phyloP scores from a whole-genome alignment of 2,329 filamentous ascomycete genomes.

The Anisogramma anomala region DNA sequence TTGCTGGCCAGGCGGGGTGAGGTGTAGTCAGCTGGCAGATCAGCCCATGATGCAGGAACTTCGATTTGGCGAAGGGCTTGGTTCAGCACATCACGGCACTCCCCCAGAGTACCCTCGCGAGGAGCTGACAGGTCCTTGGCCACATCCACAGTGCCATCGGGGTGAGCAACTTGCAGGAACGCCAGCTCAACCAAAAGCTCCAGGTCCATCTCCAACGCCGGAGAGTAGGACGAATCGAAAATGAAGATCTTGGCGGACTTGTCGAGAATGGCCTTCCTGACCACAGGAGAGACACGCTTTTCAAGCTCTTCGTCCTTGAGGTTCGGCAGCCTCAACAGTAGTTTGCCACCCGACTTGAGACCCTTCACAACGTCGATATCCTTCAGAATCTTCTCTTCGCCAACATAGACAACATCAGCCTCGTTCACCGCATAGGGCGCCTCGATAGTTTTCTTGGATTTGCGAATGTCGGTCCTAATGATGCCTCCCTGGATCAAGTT shows the following conservation, averaged over 20 bases:
- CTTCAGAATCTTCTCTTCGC: slow-evolving; percentile 67
- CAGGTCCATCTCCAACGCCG: slow-evolving; percentile 54
- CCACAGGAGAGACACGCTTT: slow-evolving; percentile 62
- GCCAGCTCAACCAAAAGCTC: slow-evolving; percentile 64
- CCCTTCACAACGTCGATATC: slow-evolving; percentile 63
- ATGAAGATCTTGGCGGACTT: slow-evolving; percentile 63
- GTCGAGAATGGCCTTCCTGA: slow-evolving; percentile 60
- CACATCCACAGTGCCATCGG: slow-evolving; percentile 50
- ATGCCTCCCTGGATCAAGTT: slow-evolving; percentile 64
- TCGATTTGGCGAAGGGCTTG: slow-evolving; percentile 62
- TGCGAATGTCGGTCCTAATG: slow-evolving; percentile 73
- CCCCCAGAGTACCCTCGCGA: slow-evolving; percentile 39
- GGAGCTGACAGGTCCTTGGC: slow-evolving; percentile 52
- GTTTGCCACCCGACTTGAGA: slow-evolving; percentile 56
- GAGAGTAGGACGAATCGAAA: slow-evolving; percentile 58
- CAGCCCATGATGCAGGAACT: slow-evolving; percentile 69
- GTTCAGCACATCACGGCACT: slow-evolving; percentile 56
- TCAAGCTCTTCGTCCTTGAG: slow-evolving; percentile 83
- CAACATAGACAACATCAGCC: slow-evolving; percentile 70
- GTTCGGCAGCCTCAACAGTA: slow-evolving; percentile 65
- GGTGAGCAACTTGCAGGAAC: slow-evolving; percentile 67
- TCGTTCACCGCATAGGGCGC: slow-evolving; percentile 70
- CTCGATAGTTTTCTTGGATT: slow-evolving; percentile 71
- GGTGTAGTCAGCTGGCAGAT: slow-evolving; percentile 48
- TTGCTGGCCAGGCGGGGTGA: slow-evolving; percentile 45